Evolutionary conservation across 257 asterid species (phyloP).

Genomic region (Hygrophila difformis): DNA sequence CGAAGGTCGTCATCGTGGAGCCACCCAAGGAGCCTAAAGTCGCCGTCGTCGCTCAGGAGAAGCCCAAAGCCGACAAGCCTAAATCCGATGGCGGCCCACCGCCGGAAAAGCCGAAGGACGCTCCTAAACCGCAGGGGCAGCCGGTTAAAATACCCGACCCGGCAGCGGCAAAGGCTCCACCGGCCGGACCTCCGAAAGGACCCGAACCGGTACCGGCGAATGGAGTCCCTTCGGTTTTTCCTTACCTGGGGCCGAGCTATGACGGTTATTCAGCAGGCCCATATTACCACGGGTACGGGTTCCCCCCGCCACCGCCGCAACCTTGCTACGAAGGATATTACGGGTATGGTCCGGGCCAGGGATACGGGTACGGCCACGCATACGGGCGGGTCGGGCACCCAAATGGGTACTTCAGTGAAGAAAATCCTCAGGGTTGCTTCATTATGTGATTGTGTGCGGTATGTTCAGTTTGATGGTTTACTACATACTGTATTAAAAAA

Average conservation of each 20-base stretch:
- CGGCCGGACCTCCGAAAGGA: conserved; percentile 12
- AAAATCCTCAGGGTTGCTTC: conserved; percentile 43
- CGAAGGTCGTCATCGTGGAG: too few relatives aligned
- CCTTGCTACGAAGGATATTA: conserved; percentile 26
- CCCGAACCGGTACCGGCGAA: conserved; percentile 24
- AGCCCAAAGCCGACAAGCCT: conserved; percentile 33
- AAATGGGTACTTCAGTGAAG: conserved; percentile 43
- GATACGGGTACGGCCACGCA: conserved; percentile 15
- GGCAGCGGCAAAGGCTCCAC: conserved; percentile 15
- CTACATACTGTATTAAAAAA: too few relatives aligned
- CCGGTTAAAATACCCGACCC: conserved; percentile 19
- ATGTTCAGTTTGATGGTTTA: too few relatives aligned
- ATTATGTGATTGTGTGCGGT: conserved; percentile 28
- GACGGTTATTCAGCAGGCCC: conserved; percentile 40
- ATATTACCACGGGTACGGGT: conserved; percentile 37
- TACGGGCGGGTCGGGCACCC: conserved; percentile 13
- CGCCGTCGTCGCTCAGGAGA: conserved; percentile 3
- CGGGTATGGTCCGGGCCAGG: conserved; percentile 16
- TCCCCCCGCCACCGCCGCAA: conserved; percentile 29
- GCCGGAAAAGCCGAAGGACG: conserved; percentile 18
- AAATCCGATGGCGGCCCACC: conserved; percentile 16
- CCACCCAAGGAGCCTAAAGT: conserved; percentile 33
- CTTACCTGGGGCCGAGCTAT: conserved; percentile 31
- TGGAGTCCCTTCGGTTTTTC: conserved; percentile 32
- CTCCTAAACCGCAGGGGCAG: conserved; percentile 22